Base-by-base conservation (phyloP, 2,329 filamentous ascomycete species). In the Fusarium dimerum region DNA sequence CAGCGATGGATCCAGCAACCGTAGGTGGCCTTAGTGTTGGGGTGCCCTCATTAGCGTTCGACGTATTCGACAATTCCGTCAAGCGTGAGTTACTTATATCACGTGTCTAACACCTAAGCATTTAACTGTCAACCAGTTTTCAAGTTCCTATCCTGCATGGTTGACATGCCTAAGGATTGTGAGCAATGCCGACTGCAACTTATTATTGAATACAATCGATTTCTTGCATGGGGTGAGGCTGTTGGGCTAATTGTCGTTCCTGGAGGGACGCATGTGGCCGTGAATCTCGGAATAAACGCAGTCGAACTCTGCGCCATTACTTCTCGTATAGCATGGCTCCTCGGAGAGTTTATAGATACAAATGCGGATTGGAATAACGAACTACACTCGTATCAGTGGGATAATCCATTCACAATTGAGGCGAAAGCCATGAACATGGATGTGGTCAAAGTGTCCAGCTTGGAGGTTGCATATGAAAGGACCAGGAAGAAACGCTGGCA, bases 61-160 rank as follows among this genome's bases (percentile, higher is more conserved):
- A 41, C 42, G 36, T 48, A 8, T 48, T 48, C 40, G 45, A 48
- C 15, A 29, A 48, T 43, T 48, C 45, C 36, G 26, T 48, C n/a
- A 32, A 48, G 16, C 45, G 45, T 48, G 16, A 36, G 45, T 48
- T 8, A 36, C 16, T n/a, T 17, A 16, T 11, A 12, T 39, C 30
- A 38, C 11, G 15, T 12, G 17, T 5, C 34, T 17, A 32, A 8
- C 6, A n/a, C 2, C 17, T 5, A 15, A 42, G 6, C 15, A n/a
- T 32, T 3, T 18, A 15, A 48, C 29, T 2, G 12, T 40, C 11
- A 20, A 18, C 6, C 29, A 48, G 45, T 48, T 43, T 43, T 48
- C n/a, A 48, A 42, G n/a, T 48, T 48, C 30, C 32, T 48, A n/a
- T 48, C 45, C 1, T 34, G 39, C 16, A 48, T 48, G 38, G 39